Conservation (phyloP, 306 rosid species). For the Prinsepia uniflora region DNA sequence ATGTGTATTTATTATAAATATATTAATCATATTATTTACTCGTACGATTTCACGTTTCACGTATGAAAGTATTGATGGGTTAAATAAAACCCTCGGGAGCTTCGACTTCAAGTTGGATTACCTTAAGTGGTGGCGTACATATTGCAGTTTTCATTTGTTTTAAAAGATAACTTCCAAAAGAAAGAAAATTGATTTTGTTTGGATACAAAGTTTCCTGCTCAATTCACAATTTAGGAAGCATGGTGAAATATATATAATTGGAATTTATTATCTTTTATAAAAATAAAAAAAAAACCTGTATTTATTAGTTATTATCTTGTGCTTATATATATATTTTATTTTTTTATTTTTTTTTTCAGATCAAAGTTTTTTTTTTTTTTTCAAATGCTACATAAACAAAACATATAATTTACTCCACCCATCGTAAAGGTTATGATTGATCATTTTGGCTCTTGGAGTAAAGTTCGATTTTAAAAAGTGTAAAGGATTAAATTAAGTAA, state of each 20-base stretch:
- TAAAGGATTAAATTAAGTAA: not conserved
- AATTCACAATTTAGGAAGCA: constrained; percentile 4
- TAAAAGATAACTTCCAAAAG: not conserved
- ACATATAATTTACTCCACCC: not conserved
- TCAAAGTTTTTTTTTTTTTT: too few relatives aligned
- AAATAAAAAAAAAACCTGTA: not conserved
- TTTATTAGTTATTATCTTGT: not conserved
- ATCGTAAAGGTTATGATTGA: constrained; percentile 31
- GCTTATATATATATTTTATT: constrained; percentile 3
- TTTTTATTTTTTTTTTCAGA: too few relatives aligned
- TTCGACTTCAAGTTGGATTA: not conserved
- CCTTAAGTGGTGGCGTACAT: not conserved
- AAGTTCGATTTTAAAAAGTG: constrained; percentile 28
- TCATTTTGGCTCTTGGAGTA: constrained; percentile 32
- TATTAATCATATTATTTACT: too few relatives aligned
- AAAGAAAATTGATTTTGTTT: not conserved
- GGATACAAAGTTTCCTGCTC: too few relatives aligned
- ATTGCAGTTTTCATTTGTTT: not conserved
- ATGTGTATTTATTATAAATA: too few relatives aligned
- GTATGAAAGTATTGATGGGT: not conserved
- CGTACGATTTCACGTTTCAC: not conserved
- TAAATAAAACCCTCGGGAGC: not conserved
- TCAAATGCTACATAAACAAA: constrained; percentile 1
- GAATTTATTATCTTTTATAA: not conserved
- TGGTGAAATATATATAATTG: constrained; percentile 8